Conservation (phyloP, 441 rosid genomes). For the Biscutella laevigata region DNA sequence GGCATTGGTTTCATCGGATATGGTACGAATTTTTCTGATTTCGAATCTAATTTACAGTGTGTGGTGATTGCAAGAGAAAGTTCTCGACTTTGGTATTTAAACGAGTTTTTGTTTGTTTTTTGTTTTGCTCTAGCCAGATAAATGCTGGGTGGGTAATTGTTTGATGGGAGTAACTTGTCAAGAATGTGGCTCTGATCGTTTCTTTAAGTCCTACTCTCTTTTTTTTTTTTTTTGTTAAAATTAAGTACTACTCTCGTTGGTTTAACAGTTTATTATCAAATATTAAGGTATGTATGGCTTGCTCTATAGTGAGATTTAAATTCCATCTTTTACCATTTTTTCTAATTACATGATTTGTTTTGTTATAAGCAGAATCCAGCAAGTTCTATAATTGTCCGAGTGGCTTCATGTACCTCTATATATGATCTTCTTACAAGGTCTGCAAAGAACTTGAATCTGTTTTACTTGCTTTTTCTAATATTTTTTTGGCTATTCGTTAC, state of each 20-base stretch:
- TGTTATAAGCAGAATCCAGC: conserved; percentile 44
- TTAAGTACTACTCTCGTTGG: no score
- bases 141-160: conserved; percentile 70
- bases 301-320: neutral
- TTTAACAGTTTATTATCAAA: conserved; percentile 42
- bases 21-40: no score
- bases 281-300: conserved; percentile 41
- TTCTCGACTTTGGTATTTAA: neutral
- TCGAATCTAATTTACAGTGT: no score
- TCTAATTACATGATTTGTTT: conserved; percentile 2
- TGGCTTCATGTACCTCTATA: conserved; percentile 63
- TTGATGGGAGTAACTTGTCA: conserved; percentile 74
- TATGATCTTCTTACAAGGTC: conserved; percentile 75
- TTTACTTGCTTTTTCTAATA: conserved; percentile 3
- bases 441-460: neutral
- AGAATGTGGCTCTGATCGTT: conserved; percentile 63
- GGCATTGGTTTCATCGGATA: conserved; percentile 36
- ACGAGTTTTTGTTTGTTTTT: neutral
- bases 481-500: neutral
- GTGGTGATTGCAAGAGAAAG: no score
- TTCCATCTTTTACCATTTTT: neutral
- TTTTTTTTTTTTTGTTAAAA: no score
- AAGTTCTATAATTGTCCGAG: conserved; percentile 66
- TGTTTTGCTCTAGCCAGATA: conserved; percentile 55
- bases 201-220: conserved; percentile 42